Conservation (phyloP, 2,329 filamentous ascomycete genomes). For the Scleromitrula shiraiana region DNA sequence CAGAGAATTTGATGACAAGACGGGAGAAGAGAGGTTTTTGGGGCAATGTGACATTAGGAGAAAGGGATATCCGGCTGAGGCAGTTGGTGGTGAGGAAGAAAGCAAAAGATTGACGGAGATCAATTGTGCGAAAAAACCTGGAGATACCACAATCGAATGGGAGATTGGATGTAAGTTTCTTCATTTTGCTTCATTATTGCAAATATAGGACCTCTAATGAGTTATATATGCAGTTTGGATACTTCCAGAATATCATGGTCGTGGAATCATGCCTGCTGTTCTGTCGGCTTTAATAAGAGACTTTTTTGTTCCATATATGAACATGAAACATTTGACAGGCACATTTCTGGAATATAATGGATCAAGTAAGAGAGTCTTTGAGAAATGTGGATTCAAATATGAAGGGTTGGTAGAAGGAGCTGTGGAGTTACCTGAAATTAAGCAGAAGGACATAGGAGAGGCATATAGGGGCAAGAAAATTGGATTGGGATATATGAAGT, state of each 20-base stretch:
- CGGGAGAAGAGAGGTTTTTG: neutral
- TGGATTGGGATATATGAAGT: neutral
- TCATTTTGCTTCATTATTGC: neutral
- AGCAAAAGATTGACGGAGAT: neutral
- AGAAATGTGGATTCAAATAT: conserved; percentile 13
- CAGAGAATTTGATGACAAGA: neutral
- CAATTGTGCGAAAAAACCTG: neutral
- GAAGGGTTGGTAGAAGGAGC: neutral
- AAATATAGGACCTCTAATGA: neutral
- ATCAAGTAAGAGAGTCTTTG: conserved; percentile 11
- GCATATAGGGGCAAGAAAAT: neutral
- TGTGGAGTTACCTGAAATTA: neutral
- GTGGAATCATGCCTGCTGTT: conserved; percentile 8
- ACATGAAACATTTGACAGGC: neutral
- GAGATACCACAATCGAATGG: neutral
- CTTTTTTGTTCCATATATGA: conserved; percentile 11
- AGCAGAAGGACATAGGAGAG: neutral
- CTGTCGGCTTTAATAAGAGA: conserved; percentile 5
- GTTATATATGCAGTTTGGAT: conserved; percentile 5
- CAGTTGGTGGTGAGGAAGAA: neutral
- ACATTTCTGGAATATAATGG: conserved; percentile 6
- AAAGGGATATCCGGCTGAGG: neutral
- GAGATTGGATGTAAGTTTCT: conserved; percentile 5
- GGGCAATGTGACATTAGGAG: conserved; percentile 2
- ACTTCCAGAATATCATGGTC: conserved; percentile 5